Evolutionary conservation across 305 asterid genomes (phyloP).

Genomic region (Striga hermonthica): DNA sequence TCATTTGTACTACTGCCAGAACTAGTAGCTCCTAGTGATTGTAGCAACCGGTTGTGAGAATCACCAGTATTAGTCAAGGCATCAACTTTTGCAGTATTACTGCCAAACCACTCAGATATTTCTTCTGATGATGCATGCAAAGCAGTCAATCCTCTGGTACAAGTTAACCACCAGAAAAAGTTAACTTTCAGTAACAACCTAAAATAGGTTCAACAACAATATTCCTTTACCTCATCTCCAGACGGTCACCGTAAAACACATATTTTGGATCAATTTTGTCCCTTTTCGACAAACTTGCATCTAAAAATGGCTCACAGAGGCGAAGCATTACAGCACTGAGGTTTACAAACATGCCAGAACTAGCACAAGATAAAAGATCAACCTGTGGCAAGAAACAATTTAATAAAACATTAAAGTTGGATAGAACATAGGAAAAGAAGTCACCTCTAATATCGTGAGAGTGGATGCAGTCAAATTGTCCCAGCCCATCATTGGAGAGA

Average conservation of each 20-base stretch:
- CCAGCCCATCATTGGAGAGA: constrained; percentile 9
- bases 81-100: constrained; percentile 43
- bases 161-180: constrained; percentile 27
- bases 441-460: constrained; percentile 11
- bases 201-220: constrained; percentile 15
- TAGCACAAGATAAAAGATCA: constrained; percentile 88
- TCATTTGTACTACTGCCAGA: constrained; percentile 51
- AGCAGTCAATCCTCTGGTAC: constrained; percentile 80
- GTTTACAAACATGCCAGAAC: constrained; percentile 98
- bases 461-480: constrained; percentile 16
- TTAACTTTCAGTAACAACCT: constrained; percentile 24
- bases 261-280: constrained; percentile 90
- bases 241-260: constrained; percentile 57
- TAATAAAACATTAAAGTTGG: constrained; percentile 15
- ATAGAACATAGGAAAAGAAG: neutral
- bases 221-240: constrained; percentile 69
- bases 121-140: constrained; percentile 95
- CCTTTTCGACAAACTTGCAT: constrained; percentile 75
- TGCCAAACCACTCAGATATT: constrained; percentile 74
- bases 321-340: constrained; percentile 93
- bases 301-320: constrained; percentile 92
- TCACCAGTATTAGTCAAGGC: constrained; percentile 35
- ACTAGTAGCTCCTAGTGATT: constrained; percentile 73
- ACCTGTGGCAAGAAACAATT: constrained; percentile 48
- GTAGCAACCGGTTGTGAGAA: constrained; percentile 55